Evolutionary conservation across 352 stramenopile species (phyloP).

Genomic region (Phytopythium helicoides): DNA sequence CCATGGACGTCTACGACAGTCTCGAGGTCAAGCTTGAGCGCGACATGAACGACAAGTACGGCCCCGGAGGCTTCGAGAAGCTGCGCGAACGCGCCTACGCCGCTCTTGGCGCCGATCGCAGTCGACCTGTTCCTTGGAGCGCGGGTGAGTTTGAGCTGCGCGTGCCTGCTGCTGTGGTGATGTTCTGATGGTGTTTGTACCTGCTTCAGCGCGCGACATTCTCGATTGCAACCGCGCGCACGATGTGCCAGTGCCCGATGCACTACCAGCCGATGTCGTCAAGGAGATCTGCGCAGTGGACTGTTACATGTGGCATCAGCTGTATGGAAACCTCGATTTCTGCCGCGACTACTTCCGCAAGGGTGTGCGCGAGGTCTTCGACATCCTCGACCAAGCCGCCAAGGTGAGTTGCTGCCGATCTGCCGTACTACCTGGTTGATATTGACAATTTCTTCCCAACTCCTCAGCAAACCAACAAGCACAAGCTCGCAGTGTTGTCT

Average conservation of each 20-base stretch:
- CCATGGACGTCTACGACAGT: constrained; percentile 14
- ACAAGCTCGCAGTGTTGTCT: constrained; percentile 23
- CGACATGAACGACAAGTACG: constrained; percentile 7
- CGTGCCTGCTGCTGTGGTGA: too few species aligned
- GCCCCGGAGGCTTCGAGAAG: constrained; percentile 9
- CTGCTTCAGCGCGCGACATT: constrained; percentile 19
- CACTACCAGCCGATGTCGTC: constrained; percentile 13
- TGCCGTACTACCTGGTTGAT: too few species aligned
- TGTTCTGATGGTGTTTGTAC: background rate
- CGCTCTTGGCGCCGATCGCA: constrained; percentile 6
- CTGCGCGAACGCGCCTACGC: constrained; percentile 7
- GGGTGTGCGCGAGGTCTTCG: constrained; percentile 10
- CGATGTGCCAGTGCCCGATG: constrained; percentile 11
- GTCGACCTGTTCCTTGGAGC: constrained; percentile 15
- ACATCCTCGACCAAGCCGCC: constrained; percentile 5
- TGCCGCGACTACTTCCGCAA: constrained; percentile 16
- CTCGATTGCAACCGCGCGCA: constrained; percentile 24
- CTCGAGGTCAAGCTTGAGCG: constrained; percentile 10
- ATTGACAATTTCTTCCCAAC: background rate
- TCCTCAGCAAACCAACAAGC: constrained; percentile 3
- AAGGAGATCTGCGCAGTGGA: constrained; percentile 12
- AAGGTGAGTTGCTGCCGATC: background rate
- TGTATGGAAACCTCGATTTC: constrained; percentile 18
- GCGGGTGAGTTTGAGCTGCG: constrained; percentile 8
- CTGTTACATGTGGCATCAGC: constrained; percentile 23